Base-by-base conservation (phyloP, 2,329 filamentous ascomycete genomes). In the Cytospora schulzeri region DNA sequence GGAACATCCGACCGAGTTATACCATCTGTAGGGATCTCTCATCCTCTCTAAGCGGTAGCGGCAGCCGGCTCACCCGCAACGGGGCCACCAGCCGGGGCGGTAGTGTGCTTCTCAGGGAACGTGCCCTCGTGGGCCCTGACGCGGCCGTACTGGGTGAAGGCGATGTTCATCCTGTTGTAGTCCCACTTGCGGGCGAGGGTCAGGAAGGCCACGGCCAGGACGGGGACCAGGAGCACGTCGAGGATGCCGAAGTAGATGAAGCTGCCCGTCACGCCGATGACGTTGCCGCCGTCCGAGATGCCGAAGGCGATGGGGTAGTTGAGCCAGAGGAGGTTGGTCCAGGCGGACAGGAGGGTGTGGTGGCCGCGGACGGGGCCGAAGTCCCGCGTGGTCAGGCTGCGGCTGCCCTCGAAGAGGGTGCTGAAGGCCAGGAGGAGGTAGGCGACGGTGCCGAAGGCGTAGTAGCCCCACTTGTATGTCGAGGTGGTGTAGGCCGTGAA, bases 401-500 rank as follows among this genome's bases (percentile, higher is more conserved):
- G 71, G 9, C 71, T 72, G 64, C 79, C 77, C 57, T 76, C 71
- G 57, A 73, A 68, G 33, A 84, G 68, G 2, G 79, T 83, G 67
- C 76, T 78, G 71, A 75, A 73, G 31, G 79, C 78, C n/a, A 85
- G 76, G 57, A 81, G 73, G 8, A 80, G 45, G 64, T 76, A 83
- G 48, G 81, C 79, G 19, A 80, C 66, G 17, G 80, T 81, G 67
- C 83, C 83, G 63, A 85, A 83, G 67, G 75, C 79, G 70, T 76
- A 86, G 77, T 84, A 86, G 7, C 84, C 84, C 83, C 83, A 86
- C 73, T 85, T 85, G 74, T 86, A 85, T 69, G 74, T 77, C 56
- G 78, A 79, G 8, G 70, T 64, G 4, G 81, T 83, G 73, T 79
- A 81, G 60, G 83, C 81, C 26, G 76, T 76, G 60, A 79, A 75